Evolutionary conservation across 2,329 filamentous ascomycete species (phyloP), one percentile per base, ranked within the genome.

Genomic region (Verticillium nubilum): DNA sequence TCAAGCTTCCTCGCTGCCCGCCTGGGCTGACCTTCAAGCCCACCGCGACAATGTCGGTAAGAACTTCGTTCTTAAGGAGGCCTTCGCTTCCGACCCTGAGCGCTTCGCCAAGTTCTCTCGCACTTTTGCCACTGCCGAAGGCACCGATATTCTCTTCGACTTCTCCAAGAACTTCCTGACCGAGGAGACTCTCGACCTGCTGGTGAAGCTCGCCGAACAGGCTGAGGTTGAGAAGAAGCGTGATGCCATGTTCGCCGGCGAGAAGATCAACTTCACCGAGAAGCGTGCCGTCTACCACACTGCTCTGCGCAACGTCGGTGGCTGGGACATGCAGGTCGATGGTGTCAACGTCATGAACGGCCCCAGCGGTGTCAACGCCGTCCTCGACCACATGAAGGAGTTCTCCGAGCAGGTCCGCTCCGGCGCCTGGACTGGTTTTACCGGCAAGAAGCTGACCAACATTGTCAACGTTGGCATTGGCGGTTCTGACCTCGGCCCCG

Each of bases 251-350:
- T 99, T 99, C 78, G 88, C 87, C 60, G 95, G 95, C 68, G 91
- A 98, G 73, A 94, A 96, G 85, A 98, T 99, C 83, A 99, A 99
- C 86, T 97, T 97, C 80, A 99, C 95, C 62, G 95, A 99, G 83
- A 83, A 94, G 73, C 89, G 95, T 65, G 95, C 95, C 66, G 95
- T 99, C 66, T 96, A 96, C 81, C 95, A 99, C 79, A 86, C 91
- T 67, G 95, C 95, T 55, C 85, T 99, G 71, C 90, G 95, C 74
- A 99, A 99, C 75, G 88, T 92, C 65, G 84, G 86, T 74, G 92
- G 91, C 73, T 86, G 91, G 84, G 86, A 84, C 27, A 87, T 89
- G 81, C 80, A 91, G 77, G 95, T 98, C 31, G 89, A 97, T 66
- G 94, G 93, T 63, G 81, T 92, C 78, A 94, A 96, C 72, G 95